Evolutionary conservation across 208 protist species (phyloP).

Genomic region (Angomonas ambiguus): DNA sequence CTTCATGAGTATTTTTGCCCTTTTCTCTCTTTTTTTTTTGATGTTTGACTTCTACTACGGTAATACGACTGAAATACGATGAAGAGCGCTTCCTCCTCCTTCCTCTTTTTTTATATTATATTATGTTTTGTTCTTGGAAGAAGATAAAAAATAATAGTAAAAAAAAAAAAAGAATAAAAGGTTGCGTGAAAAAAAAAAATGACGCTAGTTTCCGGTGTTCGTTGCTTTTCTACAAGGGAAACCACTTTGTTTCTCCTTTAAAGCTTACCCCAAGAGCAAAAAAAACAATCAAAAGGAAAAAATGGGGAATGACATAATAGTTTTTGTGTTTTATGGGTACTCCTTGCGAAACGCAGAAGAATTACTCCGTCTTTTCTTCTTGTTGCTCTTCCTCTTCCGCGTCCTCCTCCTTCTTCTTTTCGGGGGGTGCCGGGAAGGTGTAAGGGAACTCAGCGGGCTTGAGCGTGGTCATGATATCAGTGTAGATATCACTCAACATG

Average conservation of each 20-base stretch:
- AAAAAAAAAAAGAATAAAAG: constrained; percentile 16
- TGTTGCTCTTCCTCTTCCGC: not conserved
- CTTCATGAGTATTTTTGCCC: constrained; percentile 8
- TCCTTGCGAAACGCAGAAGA: not conserved
- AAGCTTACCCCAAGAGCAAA: not conserved
- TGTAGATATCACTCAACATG: constrained; percentile 36
- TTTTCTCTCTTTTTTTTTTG: constrained; percentile 7
- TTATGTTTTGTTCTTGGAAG: constrained; percentile 6
- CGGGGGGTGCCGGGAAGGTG: not conserved
- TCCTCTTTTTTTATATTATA: not conserved
- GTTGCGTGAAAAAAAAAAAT: not conserved
- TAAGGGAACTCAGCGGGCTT: constrained; percentile 9
- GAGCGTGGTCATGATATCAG: constrained; percentile 24
- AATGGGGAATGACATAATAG: constrained; percentile 3
- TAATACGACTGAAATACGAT: not conserved
- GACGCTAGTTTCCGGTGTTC: not conserved
- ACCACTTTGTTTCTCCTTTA: not conserved
- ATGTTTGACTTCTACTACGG: not conserved
- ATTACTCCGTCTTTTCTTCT: constrained; percentile 1
- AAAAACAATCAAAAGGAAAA: not conserved
- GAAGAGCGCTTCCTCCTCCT: no score
- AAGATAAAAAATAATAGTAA: constrained; percentile 9
- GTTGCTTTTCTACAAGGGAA: not conserved
- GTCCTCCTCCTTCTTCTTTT: not conserved
- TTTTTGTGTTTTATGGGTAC: constrained; percentile 7